Base-by-base conservation (phyloP, 140 eudicot species). In the Senecio squalidus region DNA sequence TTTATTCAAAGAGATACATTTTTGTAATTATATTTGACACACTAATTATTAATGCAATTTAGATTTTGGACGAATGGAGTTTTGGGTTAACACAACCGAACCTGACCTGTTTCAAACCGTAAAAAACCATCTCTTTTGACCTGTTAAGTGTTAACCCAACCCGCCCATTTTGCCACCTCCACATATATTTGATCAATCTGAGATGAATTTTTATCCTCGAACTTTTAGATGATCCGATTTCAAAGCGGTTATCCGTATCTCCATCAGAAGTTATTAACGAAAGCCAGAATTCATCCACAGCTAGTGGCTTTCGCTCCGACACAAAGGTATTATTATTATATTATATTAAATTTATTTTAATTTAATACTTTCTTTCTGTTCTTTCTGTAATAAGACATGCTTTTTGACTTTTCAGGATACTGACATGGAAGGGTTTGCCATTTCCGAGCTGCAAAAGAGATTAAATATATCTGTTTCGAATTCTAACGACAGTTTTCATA, bases 201-300 rank as follows among this genome's bases (percentile, higher is more conserved):
- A 52, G 41, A 48, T 53, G 44, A 9, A 45, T 57, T 54, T n/a
- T 43, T 27, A 23, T 58, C 26, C 43, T 52, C 30, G 34, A 70
- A 50, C 26, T 41, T 25, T 16, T 66, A 91, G 98, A 84, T 58
- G 98, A 92, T 78, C 95, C 96, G 22, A 84, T 87, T 72, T 77
- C 95, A 49, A 87, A 82, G 77, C 69, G 98, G 53, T 52, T 58
- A 28, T 58, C 68, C 13, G 50, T 72, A 62, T 58, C 89, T 59
- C 76, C 85, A 36, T 65, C 79, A 38, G 71, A 72, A 64, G 76
- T 64, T 20, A 64, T 72, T 46, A 49, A 74, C 30, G 89, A 79
- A 63, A 64, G 55, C 39, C 73, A 64, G 40, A 54, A 71, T 46
- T 64, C 65, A 44, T 51, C 67, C 33, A 60, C 27, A 55, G 59